Evolutionary conservation across 805 yeast species (phyloP), one percentile per base, ranked within the genome.

Genomic region (Zygosaccharomyces lentus): DNA sequence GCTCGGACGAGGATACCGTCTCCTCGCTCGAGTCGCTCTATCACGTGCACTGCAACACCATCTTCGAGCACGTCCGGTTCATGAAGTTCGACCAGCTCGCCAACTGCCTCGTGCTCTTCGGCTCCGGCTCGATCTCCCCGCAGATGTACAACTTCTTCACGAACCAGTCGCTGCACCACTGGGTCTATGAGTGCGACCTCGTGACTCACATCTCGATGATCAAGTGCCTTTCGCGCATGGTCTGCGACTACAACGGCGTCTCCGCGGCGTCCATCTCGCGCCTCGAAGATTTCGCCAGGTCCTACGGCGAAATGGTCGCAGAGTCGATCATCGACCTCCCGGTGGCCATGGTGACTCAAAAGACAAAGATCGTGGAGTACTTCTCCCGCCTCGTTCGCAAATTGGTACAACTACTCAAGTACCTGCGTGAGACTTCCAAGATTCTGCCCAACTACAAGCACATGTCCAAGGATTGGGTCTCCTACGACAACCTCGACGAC

Each of bases 141-240:
- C 84, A 85, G 3, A 84, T 81, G 34, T 76, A 74, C 57, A 76
- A 76, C 53, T 65, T 87, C 17, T 76, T 81, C 57, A 71, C 71
- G 6, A 68, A 75, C 9, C 76, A 76, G 10, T 64, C 67, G 6
- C 56, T 80, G 10, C 56, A 71, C 4, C 73, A 73, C 12, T 87
- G 96, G 95, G 73, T 84, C n/a, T 55, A 72, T 26, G 67, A 75
- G 38, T 84, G 88, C 59, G 96, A 88, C 61, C 56, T 74, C 48
- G 68, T 76, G n/a, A 74, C 82, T 66, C 85, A 82, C 64, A 61
- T 62, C 46, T 70, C 72, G 27, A 65, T 78, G 55, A 70, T 82
- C 17, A 77, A 76, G 52, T 74, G 82, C 75, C 65, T 87, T 50
- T 74, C 82, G 3, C 82, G 81, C 23, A 66, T 84, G 46, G 78